phyloP scores from a whole-genome alignment of 805 yeast genomes.

The Kazachstania viticola region DNA sequence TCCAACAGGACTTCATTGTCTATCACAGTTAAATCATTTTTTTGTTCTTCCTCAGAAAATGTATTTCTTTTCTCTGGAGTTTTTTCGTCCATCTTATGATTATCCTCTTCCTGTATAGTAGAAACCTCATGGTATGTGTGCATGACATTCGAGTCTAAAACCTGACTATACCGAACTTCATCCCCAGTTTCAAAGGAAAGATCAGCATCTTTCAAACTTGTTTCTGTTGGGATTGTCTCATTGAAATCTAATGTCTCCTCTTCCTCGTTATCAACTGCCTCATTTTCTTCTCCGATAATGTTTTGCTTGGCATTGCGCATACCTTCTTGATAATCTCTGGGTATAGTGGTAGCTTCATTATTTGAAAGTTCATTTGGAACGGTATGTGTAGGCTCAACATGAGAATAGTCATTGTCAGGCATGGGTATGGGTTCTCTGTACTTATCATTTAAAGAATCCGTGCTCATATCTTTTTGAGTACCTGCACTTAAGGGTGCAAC shows the following conservation, averaged over 20 bases:
- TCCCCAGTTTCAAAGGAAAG: constrained; percentile 28
- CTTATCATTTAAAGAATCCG: too few species aligned
- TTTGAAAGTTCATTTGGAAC: too few species aligned
- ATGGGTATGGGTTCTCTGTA: neutral
- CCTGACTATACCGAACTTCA: constrained; percentile 19
- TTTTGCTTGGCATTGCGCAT: too few species aligned
- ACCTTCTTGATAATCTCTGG: constrained; percentile 19
- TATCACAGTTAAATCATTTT: constrained; percentile 26
- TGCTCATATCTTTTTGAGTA: too few species aligned
- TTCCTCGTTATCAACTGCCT: neutral
- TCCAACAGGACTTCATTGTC: constrained; percentile 32
- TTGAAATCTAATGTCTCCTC: constrained; percentile 2
- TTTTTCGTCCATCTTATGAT: constrained; percentile 1
- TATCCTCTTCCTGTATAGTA: constrained; percentile 23
- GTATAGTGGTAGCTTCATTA: too few species aligned
- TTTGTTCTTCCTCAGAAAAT: constrained; percentile 1
- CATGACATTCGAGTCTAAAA: constrained; percentile 7
- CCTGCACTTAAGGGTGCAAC: too few species aligned
- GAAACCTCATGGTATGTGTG: constrained; percentile 22
- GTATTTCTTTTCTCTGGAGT: neutral
- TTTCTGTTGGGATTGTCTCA: constrained; percentile 10
- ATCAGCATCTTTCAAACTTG: constrained; percentile 16
- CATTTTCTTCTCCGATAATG: too few species aligned
- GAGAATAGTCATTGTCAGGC: constrained; percentile 15
- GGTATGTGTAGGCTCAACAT: too few species aligned